Evolutionary conservation across 495 filamentous ascomycete genomes (phyloP), one percentile per base, ranked within the genome.

Genomic region (Penicillium paxilli): DNA sequence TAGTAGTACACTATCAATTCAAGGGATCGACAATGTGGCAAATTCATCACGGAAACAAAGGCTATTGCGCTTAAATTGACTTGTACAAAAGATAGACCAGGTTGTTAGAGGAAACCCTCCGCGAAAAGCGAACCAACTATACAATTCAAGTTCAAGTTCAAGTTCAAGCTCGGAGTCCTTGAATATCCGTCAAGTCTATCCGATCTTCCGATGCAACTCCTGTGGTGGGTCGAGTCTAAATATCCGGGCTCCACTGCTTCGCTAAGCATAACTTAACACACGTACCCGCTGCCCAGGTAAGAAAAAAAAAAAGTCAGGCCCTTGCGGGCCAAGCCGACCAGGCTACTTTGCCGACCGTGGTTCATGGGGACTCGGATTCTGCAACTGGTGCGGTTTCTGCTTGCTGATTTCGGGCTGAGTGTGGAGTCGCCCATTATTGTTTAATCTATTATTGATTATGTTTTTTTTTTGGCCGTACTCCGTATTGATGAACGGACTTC

Each of bases 291-390:
- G n/a, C 30, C 11, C n/a, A 32, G 30, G 30, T 2, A 12, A 32
- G 30, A 14, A 12, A 49, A n/a, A n/a, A 51, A 28, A 44, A 49
- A 23, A 38, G 28, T 22, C 37, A 47, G 47, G 55, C 55, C 62
- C 54, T 65, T 62, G 64, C 64, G 64, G 64, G 58, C 50, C 57
- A 65, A 57, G 47, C 64, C 62, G 64, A 62, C 62, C n/a, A 45
- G 28, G 38, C 40, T 32, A 44, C 49, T 59, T 59, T 57, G 61
- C 55, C 55, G 57, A 64, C 60, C 58, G 51, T 63, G 58, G 61
- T 55, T 62, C 40, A 28, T 42, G 47, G 17, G n/a, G n/a, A n/a
- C n/a, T n/a, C n/a, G n/a, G 41, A 20, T 60, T 54, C 23, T 62
- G 32, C 45, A 56, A 54, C 16, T 52, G 40, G 35, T 37, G 33